Evolutionary conservation across 352 stramenopile genomes (phyloP), one percentile per base, ranked within the genome.

Genomic region (Pythium chondricola): DNA sequence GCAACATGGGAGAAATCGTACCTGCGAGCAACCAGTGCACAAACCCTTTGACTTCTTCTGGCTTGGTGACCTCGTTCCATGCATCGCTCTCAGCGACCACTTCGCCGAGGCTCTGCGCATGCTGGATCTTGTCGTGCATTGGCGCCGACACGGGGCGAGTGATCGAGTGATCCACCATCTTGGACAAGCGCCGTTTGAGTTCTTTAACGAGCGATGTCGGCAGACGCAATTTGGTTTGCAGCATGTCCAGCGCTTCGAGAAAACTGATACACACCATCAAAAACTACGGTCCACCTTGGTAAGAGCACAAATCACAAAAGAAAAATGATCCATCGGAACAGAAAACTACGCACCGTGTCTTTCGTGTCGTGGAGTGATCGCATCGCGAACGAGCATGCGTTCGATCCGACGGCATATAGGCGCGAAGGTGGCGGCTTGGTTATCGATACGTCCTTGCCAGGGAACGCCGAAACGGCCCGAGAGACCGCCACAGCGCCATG

Each of bases 251-350:
- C 18, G 80, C 80, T 32, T 88, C 80, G 16, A 92, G 50, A 24
- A 92, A 63, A 0, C 73, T 74, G 20, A 92, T 80, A 43, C 80
- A 92, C 30, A 92, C 74, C 48, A 89, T 43, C 48, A 92, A 63
- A 36, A 92, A 73, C 80, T 92, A 45, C 22, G 22, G 26, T 57
- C 38, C 17, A 18, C 18, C 14, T 8, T 31, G 22, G 29, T 13
- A 17, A 37, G 17, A 45, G 7, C 26, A 10, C 21, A 10, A 30
- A 11, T 29, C 20, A 29, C 17, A 27, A 24, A 41, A 29, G 14
- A 42, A 35, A 39, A 39, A 14, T 33, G 31, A 31, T 32, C 27
- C 13, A 16, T 5, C 39, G 31, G 6, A 24, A 8, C 7, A 14
- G 35, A 8, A 4, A 13, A 50, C 8, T 39, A 45, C 47, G 26